These are phyloP conservation scores for Borovskyia barvae DNA, from an alignment of 208 protist species.

Conservation along the genomic window DNA sequence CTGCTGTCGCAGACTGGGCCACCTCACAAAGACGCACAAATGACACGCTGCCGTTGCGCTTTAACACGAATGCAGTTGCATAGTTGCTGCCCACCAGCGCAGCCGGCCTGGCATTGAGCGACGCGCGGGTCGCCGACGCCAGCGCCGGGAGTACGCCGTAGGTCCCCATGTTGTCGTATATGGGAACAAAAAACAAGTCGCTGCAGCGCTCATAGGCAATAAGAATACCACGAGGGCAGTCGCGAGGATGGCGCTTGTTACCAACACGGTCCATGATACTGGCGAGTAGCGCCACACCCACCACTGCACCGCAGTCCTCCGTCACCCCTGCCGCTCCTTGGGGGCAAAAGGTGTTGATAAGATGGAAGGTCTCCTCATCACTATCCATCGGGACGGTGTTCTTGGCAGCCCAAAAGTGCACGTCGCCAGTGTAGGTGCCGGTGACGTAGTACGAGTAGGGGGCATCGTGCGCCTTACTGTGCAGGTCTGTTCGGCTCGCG, in stretches of 20 bases:
- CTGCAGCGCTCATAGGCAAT: conserved; percentile 51
- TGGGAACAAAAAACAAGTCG: conserved; percentile 55
- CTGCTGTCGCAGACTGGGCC: conserved; percentile 7
- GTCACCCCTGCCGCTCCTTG: conserved; percentile 3
- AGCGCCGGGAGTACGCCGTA: conserved; percentile 33
- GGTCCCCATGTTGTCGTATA: conserved; percentile 35
- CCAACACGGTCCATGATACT: conserved; percentile 25
- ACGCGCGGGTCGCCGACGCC: conserved; percentile 13
- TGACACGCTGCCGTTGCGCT: conserved; percentile 44
- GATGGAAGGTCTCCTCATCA: conserved; percentile 27
- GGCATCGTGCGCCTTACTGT: conserved; percentile 20
- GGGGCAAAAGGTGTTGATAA: conserved; percentile 33
- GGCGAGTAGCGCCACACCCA: conserved; percentile 46
- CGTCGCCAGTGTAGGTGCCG: conserved; percentile 49
- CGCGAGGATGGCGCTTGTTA: conserved; percentile 32
- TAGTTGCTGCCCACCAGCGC: conserved; percentile 44
- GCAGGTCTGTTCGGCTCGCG: conserved; percentile 23
- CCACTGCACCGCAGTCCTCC: conserved; percentile 36
- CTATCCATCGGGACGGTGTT: conserved; percentile 41
- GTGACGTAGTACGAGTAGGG: conserved; percentile 67
- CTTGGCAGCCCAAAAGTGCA: conserved; percentile 77
- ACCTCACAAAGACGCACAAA: conserved; percentile 36
- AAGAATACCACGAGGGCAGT: conserved; percentile 61
- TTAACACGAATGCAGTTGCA: conserved; percentile 47
- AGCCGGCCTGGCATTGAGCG: conserved; percentile 32